A percentile compares a stretch with the other conserved stretches of the same genome.
These are phyloP conservation scores for Neofusicoccum kwambonambiense DNA, from an alignment of 2,329 filamentous ascomycete genomes.

Conservation along the genomic window DNA sequence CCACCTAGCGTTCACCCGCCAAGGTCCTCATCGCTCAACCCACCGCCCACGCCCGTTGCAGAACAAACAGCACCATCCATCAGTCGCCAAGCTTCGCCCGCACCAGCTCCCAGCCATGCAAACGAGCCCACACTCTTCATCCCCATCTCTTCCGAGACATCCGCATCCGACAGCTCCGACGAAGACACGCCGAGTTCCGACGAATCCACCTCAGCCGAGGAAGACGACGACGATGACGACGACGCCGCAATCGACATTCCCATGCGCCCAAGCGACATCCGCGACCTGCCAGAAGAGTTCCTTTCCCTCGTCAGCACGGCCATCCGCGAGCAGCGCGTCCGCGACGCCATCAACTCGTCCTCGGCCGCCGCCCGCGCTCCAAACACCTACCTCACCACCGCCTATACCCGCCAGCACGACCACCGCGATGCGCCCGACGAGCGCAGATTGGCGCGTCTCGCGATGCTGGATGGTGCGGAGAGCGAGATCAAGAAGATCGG, in stretches of 20 bases:
- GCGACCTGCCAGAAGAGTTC: constrained; percentile 10
- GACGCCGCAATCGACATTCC: background rate
- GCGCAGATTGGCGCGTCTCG: constrained; percentile 35
- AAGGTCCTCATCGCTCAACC: background rate
- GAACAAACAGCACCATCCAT: background rate
- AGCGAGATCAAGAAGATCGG: constrained; percentile 73
- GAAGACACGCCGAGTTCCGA: constrained; percentile 6
- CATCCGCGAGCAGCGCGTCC: constrained; percentile 34
- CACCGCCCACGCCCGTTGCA: background rate
- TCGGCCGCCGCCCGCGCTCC: constrained; percentile 29
- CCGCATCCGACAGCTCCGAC: background rate
- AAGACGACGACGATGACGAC: constrained; percentile 10
- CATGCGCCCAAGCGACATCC: constrained; percentile 8
- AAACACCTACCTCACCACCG: constrained; percentile 22
- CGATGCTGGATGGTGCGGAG: constrained; percentile 63
- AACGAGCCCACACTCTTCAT: constrained; percentile 12
- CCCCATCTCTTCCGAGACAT: constrained; percentile 5
- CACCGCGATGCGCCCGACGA: background rate
- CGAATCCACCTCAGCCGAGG: background rate
- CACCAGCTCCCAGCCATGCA: constrained; percentile 1
- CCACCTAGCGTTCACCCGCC: constrained; percentile 5
- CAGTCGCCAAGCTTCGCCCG: background rate
- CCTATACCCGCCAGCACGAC: background rate
- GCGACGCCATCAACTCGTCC: constrained; percentile 11
- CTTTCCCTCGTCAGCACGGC: constrained; percentile 13